Evolutionary conservation across 1,284 basidiomycete genomes (phyloP), one percentile per base, ranked within the genome.

Genomic region (Puccinia brachypodii): DNA sequence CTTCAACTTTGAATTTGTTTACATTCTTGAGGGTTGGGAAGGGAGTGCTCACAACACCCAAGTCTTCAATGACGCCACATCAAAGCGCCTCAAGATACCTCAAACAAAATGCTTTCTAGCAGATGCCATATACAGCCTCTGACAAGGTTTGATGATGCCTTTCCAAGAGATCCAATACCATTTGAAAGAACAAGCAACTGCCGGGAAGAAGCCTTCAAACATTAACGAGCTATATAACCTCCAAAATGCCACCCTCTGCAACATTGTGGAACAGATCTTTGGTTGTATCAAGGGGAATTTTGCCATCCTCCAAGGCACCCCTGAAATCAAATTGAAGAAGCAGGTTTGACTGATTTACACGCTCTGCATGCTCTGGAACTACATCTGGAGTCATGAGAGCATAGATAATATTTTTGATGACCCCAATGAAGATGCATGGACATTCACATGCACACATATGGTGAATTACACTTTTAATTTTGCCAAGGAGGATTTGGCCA

Each of bases 1-100:
- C n/a, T 71, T 71, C 8, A 47, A 71, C 31, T 53, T 71, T 28
- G 40, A 53, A 14, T 71, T 71, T 53, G 47, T 53, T 9, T 71
- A 71, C 38, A 40, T 71, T 47, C 68, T 71, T 47, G 68, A 36
- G 14, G 38, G 68, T 9, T 71, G 68, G 68, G 68, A 71, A 44
- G 68, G 68, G n/a, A 71, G 68, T 71, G 68, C 33, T 7, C 33
- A 64, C 33, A 19, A 64, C 11, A 64, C 13, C 3, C 14, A 19
- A 16, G 50, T 53, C 4, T 53, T 53, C 16, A 53, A 53, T 22
- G 50, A 62, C 31, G 58, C 58, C 4, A 62, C 58, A 13, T 31
- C 58, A 4, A 62, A 62, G 16, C 9, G 28, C 16, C 16, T 62
- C 4, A 62, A 62, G 33, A 62, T 62, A 4, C 58, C 58, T 6